Conservation (phyloP, 116 monocot genomes). For the Iris pallida region DNA sequence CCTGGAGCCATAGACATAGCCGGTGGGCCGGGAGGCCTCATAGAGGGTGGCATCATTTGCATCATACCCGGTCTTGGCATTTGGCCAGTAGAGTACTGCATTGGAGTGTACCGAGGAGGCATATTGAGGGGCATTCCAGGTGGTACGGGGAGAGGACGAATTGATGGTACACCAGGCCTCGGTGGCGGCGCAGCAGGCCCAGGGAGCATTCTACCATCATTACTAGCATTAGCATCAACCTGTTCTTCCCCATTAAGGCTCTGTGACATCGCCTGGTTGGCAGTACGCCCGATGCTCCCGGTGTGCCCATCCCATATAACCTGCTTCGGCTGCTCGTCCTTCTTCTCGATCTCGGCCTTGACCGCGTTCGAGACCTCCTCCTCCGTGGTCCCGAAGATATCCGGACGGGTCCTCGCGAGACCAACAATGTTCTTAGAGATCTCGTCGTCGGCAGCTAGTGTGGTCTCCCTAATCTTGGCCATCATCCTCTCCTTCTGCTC, state of each 20-base stretch:
- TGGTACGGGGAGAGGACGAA: conserved; percentile 80
- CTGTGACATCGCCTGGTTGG: conserved; percentile 86
- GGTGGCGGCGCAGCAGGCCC: conserved; percentile 73
- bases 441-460: conserved; percentile 92
- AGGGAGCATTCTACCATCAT: conserved; percentile 42
- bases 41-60: conserved; percentile 21
- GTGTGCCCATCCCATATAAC: conserved; percentile 98
- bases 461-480: conserved; percentile 96
- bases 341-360: conserved; percentile 97
- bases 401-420: conserved; percentile 92
- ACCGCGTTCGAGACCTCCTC: conserved; percentile 98
- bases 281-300: conserved; percentile 95
- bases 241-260: conserved; percentile 45
- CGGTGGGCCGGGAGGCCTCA: conserved; percentile 46
- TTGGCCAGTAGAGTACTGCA: conserved; percentile 29
- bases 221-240: conserved; percentile 22
- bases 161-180: conserved; percentile 46
- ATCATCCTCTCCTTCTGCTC: conserved; percentile 99
- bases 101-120: conserved; percentile 47
- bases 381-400: conserved; percentile 97
- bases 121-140: conserved; percentile 70
- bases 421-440: conserved; percentile 97
- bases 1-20: conserved; percentile 8
- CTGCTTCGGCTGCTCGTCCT: conserved; percentile 95
- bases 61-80: conserved; percentile 32